These are phyloP conservation scores for Peribolospora kevripleyi DNA, from an alignment of 768 basidiomycete species.

Conservation along the genomic window DNA sequence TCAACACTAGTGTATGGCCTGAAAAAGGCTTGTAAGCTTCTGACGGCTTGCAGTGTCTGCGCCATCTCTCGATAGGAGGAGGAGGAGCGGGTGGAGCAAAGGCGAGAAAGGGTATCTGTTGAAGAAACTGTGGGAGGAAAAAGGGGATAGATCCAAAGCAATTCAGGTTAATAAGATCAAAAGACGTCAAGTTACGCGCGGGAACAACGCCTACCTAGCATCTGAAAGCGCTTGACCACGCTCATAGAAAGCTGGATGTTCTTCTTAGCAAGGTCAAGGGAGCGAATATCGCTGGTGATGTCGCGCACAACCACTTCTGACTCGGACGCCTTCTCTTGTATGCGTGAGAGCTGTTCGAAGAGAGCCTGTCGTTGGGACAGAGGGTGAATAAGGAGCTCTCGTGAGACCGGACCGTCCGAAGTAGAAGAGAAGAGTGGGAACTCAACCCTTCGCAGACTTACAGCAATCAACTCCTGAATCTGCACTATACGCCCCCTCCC, in stretches of 20 bases:
- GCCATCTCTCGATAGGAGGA: constrained; percentile 48
- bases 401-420: background rate
- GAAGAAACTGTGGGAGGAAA: background rate
- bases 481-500: constrained; percentile 69
- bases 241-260: constrained; percentile 79
- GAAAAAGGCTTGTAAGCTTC: constrained; percentile 58
- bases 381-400: background rate
- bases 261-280: constrained; percentile 75
- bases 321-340: constrained; percentile 88
- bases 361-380: constrained; percentile 37
- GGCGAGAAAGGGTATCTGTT: background rate
- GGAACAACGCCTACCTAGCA: constrained; percentile 43
- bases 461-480: constrained; percentile 91
- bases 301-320: constrained; percentile 85
- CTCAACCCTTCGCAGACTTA: constrained; percentile 20
- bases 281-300: constrained; percentile 90
- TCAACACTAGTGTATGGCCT: constrained; percentile 53
- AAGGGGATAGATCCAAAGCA: background rate
- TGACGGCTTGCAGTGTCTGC: constrained; percentile 67
- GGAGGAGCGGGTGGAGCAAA: background rate
- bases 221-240: constrained; percentile 64
- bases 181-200: too few relatives aligned
- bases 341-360: constrained; percentile 80
- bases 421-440: background rate
- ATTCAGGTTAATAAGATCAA: background rate